Conservation (phyloP, 768 basidiomycete species). For the Collybiopsis confluens region DNA sequence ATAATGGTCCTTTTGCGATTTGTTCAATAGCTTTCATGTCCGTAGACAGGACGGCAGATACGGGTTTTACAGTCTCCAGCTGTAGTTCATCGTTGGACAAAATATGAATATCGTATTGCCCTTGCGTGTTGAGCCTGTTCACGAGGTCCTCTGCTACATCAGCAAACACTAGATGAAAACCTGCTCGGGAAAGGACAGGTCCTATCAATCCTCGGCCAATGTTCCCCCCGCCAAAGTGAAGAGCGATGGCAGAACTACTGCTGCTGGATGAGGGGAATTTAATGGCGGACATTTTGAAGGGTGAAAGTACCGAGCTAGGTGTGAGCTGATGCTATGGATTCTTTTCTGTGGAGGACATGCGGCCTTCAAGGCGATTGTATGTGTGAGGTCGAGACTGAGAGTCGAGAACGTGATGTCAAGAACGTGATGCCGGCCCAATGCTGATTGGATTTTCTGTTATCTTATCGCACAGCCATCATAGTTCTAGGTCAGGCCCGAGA, state of each 20-base stretch:
- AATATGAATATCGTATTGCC: slow-evolving; percentile 26
- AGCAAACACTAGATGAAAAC: slow-evolving; percentile 31
- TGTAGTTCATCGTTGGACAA: slow-evolving; percentile 18
- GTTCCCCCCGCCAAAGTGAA: slow-evolving; percentile 8
- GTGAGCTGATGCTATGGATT: no score
- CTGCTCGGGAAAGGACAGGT: slow-evolving; percentile 28
- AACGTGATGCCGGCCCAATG: no score
- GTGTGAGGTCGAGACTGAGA: no score
- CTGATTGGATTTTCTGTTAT: no score
- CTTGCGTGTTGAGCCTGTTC: slow-evolving; percentile 21
- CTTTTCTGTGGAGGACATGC: no score
- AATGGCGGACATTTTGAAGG: no score
- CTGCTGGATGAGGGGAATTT: no score
- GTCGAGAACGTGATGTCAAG: no score
- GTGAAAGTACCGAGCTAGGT: no score
- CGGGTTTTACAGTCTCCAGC: slow-evolving; percentile 2
- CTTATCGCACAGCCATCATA: no score
- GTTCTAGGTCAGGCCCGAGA: no score
- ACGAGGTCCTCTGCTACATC: slow-evolving; percentile 26
- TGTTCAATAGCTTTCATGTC: slow-evolving; percentile 3
- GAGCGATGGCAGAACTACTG: neutral
- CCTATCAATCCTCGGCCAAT: slow-evolving; percentile 29
- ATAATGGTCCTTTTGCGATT: slow-evolving; percentile 1
- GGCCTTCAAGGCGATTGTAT: no score
- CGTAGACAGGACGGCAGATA: slow-evolving; percentile 6